A percentile compares a stretch with the other conserved stretches of the same genome.
phyloP scores from a whole-genome alignment of 2,329 filamentous ascomycete genomes.

The Arthrobotrys iridis region DNA sequence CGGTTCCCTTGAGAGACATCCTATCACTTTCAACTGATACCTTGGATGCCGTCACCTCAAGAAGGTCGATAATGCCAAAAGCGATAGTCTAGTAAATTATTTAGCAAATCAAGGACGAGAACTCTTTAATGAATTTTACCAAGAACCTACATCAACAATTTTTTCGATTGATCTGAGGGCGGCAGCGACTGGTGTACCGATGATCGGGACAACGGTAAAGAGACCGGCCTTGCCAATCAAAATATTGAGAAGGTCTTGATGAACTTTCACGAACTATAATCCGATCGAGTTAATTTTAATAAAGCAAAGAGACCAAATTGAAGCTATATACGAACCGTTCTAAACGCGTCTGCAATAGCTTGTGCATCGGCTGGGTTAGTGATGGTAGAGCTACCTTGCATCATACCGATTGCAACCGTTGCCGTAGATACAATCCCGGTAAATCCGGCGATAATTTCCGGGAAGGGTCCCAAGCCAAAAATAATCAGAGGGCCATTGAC shows the following conservation, averaged over 20 bases:
- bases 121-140: neutral
- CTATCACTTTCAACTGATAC: neutral
- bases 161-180: slow-evolving; percentile 58
- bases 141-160: slow-evolving; percentile 58
- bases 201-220: slow-evolving; percentile 57
- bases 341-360: slow-evolving; percentile 59
- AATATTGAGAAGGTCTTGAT: slow-evolving; percentile 60
- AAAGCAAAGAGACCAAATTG: too few relatives aligned
- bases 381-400: slow-evolving; percentile 54
- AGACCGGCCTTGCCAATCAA: slow-evolving; percentile 61
- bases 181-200: slow-evolving; percentile 59
- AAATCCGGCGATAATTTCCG: slow-evolving; percentile 59
- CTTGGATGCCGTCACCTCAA: neutral
- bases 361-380: slow-evolving; percentile 44
- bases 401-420: slow-evolving; percentile 46
- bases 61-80: neutral
- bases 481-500: slow-evolving; percentile 58
- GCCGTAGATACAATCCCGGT: slow-evolving; percentile 58
- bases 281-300: neutral
- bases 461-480: slow-evolving; percentile 59
- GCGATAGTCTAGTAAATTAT: slow-evolving; percentile 15
- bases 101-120: neutral
- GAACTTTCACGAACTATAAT: slow-evolving; percentile 58
- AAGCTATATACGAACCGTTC: slow-evolving; percentile 40
- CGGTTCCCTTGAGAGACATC: neutral